These are phyloP conservation scores for Alternaria sp. DNA, from an alignment of 2,329 filamentous ascomycete species.

Conservation along the genomic window DNA sequence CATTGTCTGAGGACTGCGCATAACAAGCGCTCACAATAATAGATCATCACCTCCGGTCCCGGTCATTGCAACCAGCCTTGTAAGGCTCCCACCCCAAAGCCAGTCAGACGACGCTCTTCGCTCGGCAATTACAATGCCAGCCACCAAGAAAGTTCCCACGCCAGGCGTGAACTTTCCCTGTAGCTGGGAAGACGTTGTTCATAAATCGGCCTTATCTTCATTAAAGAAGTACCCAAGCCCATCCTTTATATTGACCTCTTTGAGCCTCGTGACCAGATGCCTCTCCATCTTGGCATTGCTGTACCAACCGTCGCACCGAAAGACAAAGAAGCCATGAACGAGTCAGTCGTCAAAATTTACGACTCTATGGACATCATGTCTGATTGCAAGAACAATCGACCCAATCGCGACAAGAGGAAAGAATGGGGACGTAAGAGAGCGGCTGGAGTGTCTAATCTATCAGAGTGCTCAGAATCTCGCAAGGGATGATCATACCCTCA, in stretches of 20 bases:
- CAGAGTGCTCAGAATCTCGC: conserved; percentile 8
- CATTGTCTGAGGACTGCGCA: no score
- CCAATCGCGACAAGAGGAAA: not conserved
- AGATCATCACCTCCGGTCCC: not conserved
- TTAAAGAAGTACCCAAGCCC: not conserved
- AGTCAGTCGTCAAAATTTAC: conserved; percentile 5
- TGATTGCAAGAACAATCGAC: conserved; percentile 10
- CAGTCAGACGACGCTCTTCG: no score
- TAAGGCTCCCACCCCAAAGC: no score
- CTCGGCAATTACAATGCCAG: no score
- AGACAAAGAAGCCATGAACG: conserved; percentile 7
- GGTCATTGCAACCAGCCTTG: no score
- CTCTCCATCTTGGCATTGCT: conserved; percentile 2
- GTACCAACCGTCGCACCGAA: conserved; percentile 5
- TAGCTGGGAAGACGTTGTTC: no score
- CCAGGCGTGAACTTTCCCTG: no score
- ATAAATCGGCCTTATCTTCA: no score
- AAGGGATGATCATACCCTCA: not conserved
- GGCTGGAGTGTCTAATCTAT: conserved; percentile 13
- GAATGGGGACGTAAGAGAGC: not conserved
- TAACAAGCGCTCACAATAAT: no score
- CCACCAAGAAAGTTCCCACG: no score
- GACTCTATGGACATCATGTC: conserved; percentile 17
- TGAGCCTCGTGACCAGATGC: conserved; percentile 6
- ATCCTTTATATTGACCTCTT: not conserved